These are phyloP conservation scores for Candida krabiensis DNA, from an alignment of 805 yeast genomes.

Conservation along the genomic window DNA sequence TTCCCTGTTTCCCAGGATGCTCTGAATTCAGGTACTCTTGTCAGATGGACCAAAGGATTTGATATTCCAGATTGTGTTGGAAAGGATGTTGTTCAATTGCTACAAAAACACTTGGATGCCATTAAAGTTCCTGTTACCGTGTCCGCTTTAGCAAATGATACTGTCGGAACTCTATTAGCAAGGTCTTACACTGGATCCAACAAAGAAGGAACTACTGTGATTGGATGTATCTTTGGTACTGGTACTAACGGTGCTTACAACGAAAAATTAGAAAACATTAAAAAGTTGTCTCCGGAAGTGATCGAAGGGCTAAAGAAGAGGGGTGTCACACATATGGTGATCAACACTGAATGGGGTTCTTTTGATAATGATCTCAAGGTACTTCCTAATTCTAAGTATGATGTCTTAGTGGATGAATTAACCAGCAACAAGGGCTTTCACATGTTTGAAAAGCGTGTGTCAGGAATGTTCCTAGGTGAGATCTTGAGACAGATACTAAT, in stretches of 20 bases:
- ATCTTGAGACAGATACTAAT: slow-evolving; percentile 70
- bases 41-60: slow-evolving; percentile 97
- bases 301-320: slow-evolving; percentile 37
- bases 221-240: slow-evolving; percentile 94
- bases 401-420: slow-evolving; percentile 62
- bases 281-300: slow-evolving; percentile 60
- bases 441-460: slow-evolving; percentile 87
- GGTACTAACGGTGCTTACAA: slow-evolving; percentile 97
- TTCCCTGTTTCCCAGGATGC: slow-evolving; percentile 91
- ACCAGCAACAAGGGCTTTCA: slow-evolving; percentile 87
- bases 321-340: slow-evolving; percentile 71
- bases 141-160: slow-evolving; percentile 92
- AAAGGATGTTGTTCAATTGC: slow-evolving; percentile 70
- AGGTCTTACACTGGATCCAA: slow-evolving; percentile 74
- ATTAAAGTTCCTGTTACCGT: slow-evolving; percentile 64
- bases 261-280: slow-evolving; percentile 72
- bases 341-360: slow-evolving; percentile 98
- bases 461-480: slow-evolving; percentile 94
- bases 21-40: slow-evolving; percentile 71
- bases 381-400: slow-evolving; percentile 80
- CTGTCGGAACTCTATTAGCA: slow-evolving; percentile 90
- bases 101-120: slow-evolving; percentile 67
- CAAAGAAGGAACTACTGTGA: slow-evolving; percentile 69
- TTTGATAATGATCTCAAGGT: slow-evolving; percentile 80
- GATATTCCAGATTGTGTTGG: slow-evolving; percentile 83